phyloP scores from a whole-genome alignment of 2,329 filamentous ascomycete species.

The Neonectria sp. region DNA sequence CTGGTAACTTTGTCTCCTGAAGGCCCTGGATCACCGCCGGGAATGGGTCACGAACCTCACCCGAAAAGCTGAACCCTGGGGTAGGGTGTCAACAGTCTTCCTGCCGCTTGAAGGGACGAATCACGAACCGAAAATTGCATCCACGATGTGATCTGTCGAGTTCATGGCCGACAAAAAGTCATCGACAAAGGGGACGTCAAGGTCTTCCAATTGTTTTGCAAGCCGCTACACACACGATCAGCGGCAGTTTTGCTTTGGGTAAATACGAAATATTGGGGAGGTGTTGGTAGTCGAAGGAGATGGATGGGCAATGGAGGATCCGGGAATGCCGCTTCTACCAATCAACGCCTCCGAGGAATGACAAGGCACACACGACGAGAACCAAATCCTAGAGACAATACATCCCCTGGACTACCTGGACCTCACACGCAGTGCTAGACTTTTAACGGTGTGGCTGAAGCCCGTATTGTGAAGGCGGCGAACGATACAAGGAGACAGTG shows the following conservation, averaged over 20 bases:
- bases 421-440: conserved; percentile 13
- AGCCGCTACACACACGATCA: conserved; percentile 74
- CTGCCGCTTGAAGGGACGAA: conserved; percentile 19
- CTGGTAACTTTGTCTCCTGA: conserved; percentile 79
- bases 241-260: conserved; percentile 36
- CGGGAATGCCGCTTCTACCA: conserved; percentile 24
- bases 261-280: conserved; percentile 21
- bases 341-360: conserved; percentile 33
- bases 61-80: conserved; percentile 90
- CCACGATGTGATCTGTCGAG: conserved; percentile 84
- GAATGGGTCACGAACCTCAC: conserved; percentile 94
- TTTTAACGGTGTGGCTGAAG: conserved; percentile 5
- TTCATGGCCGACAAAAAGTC: conserved; percentile 80
- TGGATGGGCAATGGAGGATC: conserved; percentile 20
- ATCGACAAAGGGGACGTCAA: conserved; percentile 86
- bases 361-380: conserved; percentile 37
- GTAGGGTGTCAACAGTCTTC: conserved; percentile 30
- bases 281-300: conserved; percentile 15
- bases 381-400: conserved; percentile 38
- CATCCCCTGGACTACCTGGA: conserved; percentile 34
- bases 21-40: conserved; percentile 84
- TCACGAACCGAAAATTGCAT: conserved; percentile 88
- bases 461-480: conserved; percentile 12
- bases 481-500: conserved; percentile 23
- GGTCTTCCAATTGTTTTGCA: conserved; percentile 85